A percentile compares a stretch with the other conserved stretches of the same genome.
These are phyloP conservation scores for Boletus rubroflammeus DNA, from an alignment of 768 basidiomycete genomes.

Conservation along the genomic window DNA sequence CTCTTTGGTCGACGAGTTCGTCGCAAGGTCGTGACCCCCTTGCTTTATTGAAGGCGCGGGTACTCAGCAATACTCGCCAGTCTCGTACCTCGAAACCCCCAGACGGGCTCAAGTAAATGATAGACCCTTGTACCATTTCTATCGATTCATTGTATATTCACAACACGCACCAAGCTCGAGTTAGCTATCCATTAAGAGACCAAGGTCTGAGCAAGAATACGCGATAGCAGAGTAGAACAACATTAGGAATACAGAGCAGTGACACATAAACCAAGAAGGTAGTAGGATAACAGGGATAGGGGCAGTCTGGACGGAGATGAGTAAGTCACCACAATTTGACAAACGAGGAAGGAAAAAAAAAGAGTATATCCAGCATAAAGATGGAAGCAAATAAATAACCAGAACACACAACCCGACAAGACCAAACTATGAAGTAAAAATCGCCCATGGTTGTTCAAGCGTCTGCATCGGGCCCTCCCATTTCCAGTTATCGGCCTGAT, in stretches of 20 bases:
- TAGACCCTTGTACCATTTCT: neutral
- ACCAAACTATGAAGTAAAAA: conserved; percentile 41
- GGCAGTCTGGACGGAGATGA: conserved; percentile 29
- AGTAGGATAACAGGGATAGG: conserved; percentile 36
- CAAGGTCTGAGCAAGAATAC: conserved; percentile 36
- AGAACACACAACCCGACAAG: conserved; percentile 28
- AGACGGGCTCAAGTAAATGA: conserved; percentile 14
- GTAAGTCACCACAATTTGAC: conserved; percentile 34
- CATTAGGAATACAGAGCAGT: conserved; percentile 53
- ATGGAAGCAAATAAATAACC: conserved; percentile 41
- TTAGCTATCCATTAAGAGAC: conserved; percentile 32
- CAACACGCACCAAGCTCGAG: conserved; percentile 10
- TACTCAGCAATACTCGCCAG: conserved; percentile 53
- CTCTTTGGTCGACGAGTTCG: conserved; percentile 16
- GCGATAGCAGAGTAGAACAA: conserved; percentile 61
- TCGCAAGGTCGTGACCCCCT: conserved; percentile 32
- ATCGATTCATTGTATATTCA: conserved; percentile 12
- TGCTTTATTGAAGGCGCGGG: conserved; percentile 48
- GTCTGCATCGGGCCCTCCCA: conserved; percentile 68
- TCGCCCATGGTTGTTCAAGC: conserved; percentile 70
- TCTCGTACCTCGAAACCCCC: conserved; percentile 28
- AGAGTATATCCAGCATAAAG: conserved; percentile 42
- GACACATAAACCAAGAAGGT: conserved; percentile 42
- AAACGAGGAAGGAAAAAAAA: conserved; percentile 9
- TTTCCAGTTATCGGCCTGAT: conserved; percentile 56